Evolutionary conservation across 2,329 filamentous ascomycete genomes (phyloP).

Genomic region (Aspergillus fructus): DNA sequence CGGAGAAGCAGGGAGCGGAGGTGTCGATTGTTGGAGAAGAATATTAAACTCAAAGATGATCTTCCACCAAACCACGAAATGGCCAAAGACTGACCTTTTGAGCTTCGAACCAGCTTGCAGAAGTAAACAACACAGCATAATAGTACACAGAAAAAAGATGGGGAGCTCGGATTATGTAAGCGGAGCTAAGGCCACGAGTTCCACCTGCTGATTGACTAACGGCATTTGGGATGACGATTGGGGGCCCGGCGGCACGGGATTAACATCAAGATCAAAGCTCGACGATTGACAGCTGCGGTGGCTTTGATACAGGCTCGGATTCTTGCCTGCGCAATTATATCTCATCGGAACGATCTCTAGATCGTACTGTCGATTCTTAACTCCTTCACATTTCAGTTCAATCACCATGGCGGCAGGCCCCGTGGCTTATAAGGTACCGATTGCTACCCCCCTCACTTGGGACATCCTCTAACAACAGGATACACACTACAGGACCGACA

Average conservation of each 20-base stretch:
- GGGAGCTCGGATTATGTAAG: slow-evolving; percentile 19
- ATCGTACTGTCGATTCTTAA: no score
- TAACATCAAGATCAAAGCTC: slow-evolving; percentile 10
- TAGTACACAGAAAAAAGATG: slow-evolving; percentile 4
- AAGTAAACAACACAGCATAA: slow-evolving; percentile 16
- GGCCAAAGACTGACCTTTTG: background rate
- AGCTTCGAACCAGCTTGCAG: slow-evolving; percentile 10
- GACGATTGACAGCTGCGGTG: slow-evolving; percentile 1
- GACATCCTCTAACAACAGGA: slow-evolving; percentile 33
- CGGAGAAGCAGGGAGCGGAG: background rate
- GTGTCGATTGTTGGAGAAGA: background rate
- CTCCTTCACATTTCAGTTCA: background rate
- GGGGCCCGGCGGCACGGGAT: background rate
- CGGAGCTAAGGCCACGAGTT: slow-evolving; percentile 2
- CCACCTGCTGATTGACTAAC: background rate
- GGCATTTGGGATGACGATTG: slow-evolving; percentile 6
- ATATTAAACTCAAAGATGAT: background rate
- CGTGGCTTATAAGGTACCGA: slow-evolving; percentile 53
- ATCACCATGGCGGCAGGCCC: slow-evolving; percentile 61
- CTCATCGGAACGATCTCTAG: background rate
- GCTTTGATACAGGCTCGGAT: background rate
- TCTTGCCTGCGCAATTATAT: background rate
- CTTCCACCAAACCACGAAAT: background rate
- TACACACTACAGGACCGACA: slow-evolving; percentile 67
- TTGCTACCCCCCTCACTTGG: slow-evolving; percentile 12